phyloP scores from a whole-genome alignment of 2,329 filamentous ascomycete genomes.

The Aspergillus quadrilineatus region DNA sequence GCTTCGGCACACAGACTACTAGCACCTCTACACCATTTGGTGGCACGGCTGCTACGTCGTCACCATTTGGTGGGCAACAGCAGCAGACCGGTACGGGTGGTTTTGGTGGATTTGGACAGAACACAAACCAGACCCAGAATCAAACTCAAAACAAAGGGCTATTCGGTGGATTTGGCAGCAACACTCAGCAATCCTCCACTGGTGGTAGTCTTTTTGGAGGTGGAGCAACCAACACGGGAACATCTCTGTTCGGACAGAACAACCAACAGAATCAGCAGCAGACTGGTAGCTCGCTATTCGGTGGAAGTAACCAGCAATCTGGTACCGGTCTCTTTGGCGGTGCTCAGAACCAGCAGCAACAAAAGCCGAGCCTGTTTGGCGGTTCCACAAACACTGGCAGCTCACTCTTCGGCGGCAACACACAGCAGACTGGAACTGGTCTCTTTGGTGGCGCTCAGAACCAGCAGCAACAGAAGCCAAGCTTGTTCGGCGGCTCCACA shows the following conservation, averaged over 20 bases:
- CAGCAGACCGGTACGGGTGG: conserved; percentile 35
- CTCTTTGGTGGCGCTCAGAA: conserved; percentile 29
- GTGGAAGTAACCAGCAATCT: conserved; percentile 35
- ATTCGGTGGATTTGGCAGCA: conserved; percentile 43
- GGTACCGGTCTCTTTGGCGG: conserved; percentile 45
- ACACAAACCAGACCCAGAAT: conserved; percentile 35
- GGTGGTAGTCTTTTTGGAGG: conserved; percentile 46
- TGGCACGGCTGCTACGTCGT: conserved; percentile 15
- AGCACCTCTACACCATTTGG: conserved; percentile 43
- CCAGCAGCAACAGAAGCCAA: conserved; percentile 27
- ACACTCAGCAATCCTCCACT: conserved; percentile 44
- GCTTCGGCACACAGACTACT: conserved; percentile 41
- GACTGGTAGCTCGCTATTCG: conserved; percentile 44
- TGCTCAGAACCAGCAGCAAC: conserved; percentile 51
- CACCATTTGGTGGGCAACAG: conserved; percentile 36
- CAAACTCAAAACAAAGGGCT: conserved; percentile 40
- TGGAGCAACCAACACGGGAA: conserved; percentile 25
- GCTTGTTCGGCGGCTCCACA: conserved; percentile 25
- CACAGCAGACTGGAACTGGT: conserved; percentile 16
- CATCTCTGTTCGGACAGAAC: conserved; percentile 40
- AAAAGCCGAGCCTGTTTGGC: conserved; percentile 58
- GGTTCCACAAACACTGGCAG: conserved; percentile 43
- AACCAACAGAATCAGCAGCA: conserved; percentile 38
- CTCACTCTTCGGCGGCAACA: conserved; percentile 41
- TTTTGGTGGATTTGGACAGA: conserved; percentile 46